Percentiles rank a stretch among this genome's conserved stretches.
Evolutionary conservation across 495 filamentous ascomycete genomes (phyloP).

Genomic region (Xylaria curta): DNA sequence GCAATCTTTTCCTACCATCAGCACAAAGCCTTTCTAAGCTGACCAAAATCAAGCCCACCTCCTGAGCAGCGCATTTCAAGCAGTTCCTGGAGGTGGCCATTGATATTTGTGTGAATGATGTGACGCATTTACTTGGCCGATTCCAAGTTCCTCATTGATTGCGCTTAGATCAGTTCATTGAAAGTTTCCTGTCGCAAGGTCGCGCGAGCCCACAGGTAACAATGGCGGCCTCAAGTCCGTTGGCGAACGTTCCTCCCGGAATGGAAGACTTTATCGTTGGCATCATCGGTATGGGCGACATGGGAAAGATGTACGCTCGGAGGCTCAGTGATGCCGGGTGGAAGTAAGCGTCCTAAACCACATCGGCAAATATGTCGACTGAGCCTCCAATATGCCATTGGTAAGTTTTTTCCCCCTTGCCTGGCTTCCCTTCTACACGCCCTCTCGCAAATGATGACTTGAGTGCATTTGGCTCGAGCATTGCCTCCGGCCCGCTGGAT

Average conservation of each 20-base stretch:
- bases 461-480: conserved; percentile 99
- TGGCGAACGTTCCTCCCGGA: conserved; percentile 34
- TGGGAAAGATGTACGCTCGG: conserved; percentile 99
- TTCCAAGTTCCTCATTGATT: not conserved
- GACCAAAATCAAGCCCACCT: not conserved
- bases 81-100: not conserved
- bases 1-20: conserved; percentile 12
- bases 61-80: not conserved
- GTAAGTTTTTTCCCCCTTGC: conserved; percentile 31
- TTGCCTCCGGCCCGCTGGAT: conserved; percentile 56
- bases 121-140: conserved; percentile 1
- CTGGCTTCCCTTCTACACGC: conserved; percentile 36
- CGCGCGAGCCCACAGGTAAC: not conserved
- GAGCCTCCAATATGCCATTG: conserved; percentile 31
- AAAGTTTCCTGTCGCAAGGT: not conserved
- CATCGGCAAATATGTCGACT: conserved; percentile 16
- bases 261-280: conserved; percentile 78
- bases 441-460: conserved; percentile 82
- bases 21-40: not conserved
- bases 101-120: conserved; percentile 9
- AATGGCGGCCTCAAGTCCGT: conserved; percentile 35
- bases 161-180: not conserved
- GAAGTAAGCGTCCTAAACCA: conserved; percentile 69
- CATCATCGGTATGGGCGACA: conserved; percentile 98
- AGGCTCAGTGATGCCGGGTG: conserved; percentile 87